Base-by-base conservation (phyloP, 169 alveolate species). In the Plasmodium adleri region DNA sequence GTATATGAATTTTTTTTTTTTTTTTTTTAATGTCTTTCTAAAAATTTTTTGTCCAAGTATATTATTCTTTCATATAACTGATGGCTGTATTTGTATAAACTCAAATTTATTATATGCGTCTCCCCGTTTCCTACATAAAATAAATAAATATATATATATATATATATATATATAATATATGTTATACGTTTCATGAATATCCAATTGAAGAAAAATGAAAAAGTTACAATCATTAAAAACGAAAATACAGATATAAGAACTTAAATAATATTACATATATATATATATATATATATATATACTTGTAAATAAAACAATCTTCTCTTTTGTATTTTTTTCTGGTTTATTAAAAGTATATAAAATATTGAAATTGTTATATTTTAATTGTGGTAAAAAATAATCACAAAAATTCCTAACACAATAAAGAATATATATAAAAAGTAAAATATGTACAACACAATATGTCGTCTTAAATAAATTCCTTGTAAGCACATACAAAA, bases 31-130 rank as follows among this genome's bases (percentile, higher is more conserved):
- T 26, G 32, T 26, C 1, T 13, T 47, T 78, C 80, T 0, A 22
- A 54, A 43, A 78, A 64, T 45, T 78, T 78, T 17, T 45, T 17
- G 60, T 78, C 90, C 54, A 78, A 52, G 52, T 28, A 67, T 15
- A 78, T 20, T 43, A 78, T 66, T 3, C 90, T 26, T 43, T 78
- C 78, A 56, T 78, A 78, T 39, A 78, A 13, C 59, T 66, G 80
- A 6, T 78, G 90, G 20, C 90, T 78, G 47, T 64, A 78, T 59
- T 68, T 78, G 70, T 78, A 78, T 43, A 78, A 59, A 15, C 49
- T 43, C 50, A 78, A 66, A 56, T 78, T 78, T 45, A 78, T 50
- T 0, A 45, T 67, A 24, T 78, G 78, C 24, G 22, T 54, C 43
- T 78, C 80, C 26, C 50, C 43, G 13, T 78, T 78, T 26, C 49